Evolutionary conservation across 2,329 filamentous ascomycete species (phyloP), one percentile per base, ranked within the genome.

Genomic region (Talaromyces pinophilus): DNA sequence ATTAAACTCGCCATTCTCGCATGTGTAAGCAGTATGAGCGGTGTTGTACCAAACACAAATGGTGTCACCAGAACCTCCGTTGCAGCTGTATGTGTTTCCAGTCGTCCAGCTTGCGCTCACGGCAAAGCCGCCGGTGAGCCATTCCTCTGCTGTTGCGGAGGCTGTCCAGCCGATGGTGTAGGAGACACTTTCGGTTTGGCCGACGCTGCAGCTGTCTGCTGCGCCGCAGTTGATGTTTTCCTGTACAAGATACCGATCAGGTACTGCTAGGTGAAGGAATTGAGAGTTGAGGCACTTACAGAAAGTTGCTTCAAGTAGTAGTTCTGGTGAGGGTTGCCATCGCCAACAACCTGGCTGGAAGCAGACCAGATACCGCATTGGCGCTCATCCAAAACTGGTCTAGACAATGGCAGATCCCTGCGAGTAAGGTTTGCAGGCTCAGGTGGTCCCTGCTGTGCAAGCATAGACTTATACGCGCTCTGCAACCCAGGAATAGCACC

Each of bases 131-230:
- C 55, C 55, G 28, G 55, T 40, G 15, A 59, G 55, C 55, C 55
- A 59, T 42, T 59, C 25, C 2, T 19, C 13, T 22, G 55, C 55
- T 15, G 33, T 22, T 40, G 55, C 55, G 6, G 2, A 2, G 5
- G 55, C 55, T 8, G 55, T 59, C 55, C 55, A 59, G 19, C 55
- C 55, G n/a, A 59, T 59, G 19, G 55, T 59, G 55, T 40, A 59
- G 7, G 55, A 59, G 5, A 25, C 13, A 22, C 55, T 59, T 25
- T 59, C 6, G n/a, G 6, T 22, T n/a, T 59, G 19, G 55, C 55
- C 55, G 19, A 59, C 55, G 15, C n/a, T 40, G 55, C 55, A 59
- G 19, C 33, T 40, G 6, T 15, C n/a, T 22, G 48, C 48, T 15
- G 33, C 55, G 11, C 55, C 55, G 33, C 55, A 59, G 35, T 40